These are phyloP conservation scores for Coniochaeta prunicola DNA, from an alignment of 2,329 filamentous ascomycete species.

Conservation along the genomic window DNA sequence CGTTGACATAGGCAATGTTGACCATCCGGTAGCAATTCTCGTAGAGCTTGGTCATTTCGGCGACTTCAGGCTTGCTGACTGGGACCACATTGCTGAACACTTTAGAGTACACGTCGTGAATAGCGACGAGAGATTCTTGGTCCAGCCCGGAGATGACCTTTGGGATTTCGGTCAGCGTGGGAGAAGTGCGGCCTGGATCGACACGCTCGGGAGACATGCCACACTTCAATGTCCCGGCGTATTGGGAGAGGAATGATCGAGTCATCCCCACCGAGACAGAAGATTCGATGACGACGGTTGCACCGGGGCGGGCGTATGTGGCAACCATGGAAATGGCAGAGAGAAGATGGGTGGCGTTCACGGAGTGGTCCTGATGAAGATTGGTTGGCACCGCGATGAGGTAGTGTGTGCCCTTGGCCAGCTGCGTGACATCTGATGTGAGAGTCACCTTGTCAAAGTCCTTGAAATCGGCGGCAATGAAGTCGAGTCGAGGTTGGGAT, in stretches of 20 bases:
- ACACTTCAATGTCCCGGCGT: slow-evolving; percentile 35
- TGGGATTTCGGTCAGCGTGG: slow-evolving; percentile 35
- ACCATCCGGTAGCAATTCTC: slow-evolving; percentile 52
- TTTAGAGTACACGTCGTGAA: slow-evolving; percentile 35
- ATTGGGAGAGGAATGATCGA: slow-evolving; percentile 36
- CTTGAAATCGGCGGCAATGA: slow-evolving; percentile 22
- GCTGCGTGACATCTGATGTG: slow-evolving; percentile 27
- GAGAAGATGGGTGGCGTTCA: slow-evolving; percentile 39
- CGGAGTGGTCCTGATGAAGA: slow-evolving; percentile 34
- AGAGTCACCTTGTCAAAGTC: slow-evolving; percentile 23
- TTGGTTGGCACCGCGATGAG: slow-evolving; percentile 47
- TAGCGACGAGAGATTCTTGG: slow-evolving; percentile 35
- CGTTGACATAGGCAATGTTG: slow-evolving; percentile 46
- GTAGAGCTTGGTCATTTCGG: slow-evolving; percentile 52
- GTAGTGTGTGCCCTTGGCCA: slow-evolving; percentile 39
- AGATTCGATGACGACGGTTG: slow-evolving; percentile 44
- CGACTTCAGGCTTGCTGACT: slow-evolving; percentile 44
- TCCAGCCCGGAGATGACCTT: slow-evolving; percentile 47
- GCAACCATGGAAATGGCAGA: slow-evolving; percentile 34
- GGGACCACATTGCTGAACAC: slow-evolving; percentile 40
- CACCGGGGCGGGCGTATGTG: slow-evolving; percentile 32
- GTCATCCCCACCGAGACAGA: slow-evolving; percentile 50
- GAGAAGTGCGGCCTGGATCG: slow-evolving; percentile 39
- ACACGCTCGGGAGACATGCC: slow-evolving; percentile 47
- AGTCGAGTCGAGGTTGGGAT: slow-evolving; percentile 27